A percentile compares a stretch with the other conserved stretches of the same genome.
Evolutionary conservation across 75 land plant species (phyloP).

Genomic region (Adiantum capillusveneris): DNA sequence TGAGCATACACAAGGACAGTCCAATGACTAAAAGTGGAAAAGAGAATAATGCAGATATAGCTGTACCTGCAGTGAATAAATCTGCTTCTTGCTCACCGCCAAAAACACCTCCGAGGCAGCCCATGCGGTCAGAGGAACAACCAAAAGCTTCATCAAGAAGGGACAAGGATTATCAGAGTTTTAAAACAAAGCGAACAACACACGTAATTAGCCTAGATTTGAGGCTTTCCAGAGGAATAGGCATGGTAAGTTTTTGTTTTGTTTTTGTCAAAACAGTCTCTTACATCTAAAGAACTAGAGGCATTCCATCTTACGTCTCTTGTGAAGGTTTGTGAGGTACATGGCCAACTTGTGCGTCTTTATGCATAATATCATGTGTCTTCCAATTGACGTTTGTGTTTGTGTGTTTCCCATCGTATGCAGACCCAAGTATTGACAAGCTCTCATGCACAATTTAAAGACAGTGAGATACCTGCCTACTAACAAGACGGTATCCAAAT

Average conservation of each 20-base stretch:
- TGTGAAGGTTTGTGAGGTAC: no score
- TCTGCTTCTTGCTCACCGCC: conserved; percentile 15
- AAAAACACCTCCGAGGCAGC: conserved; percentile 5
- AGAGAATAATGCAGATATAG: conserved; percentile 5
- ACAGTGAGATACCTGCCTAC: no score
- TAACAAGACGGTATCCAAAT: no score
- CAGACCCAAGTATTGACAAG: no score
- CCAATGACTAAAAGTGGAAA: neutral
- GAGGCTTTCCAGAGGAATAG: conserved; percentile 66
- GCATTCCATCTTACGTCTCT: no score
- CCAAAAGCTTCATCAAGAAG: conserved; percentile 1
- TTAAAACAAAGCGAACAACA: conserved; percentile 26
- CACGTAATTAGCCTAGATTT: conserved; percentile 67
- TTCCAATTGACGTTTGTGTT: no score
- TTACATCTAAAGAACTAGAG: no score
- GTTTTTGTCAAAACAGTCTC: no score
- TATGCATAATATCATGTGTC: no score
- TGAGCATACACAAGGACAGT: conserved; percentile 20
- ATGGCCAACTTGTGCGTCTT: no score
- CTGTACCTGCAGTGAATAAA: neutral
- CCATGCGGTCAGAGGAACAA: conserved; percentile 8
- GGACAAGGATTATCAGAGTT: conserved; percentile 1
- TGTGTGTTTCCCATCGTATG: no score
- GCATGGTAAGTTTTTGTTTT: conserved; percentile 28
- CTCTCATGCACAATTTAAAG: no score